Conservation (phyloP, 208 protist species). For the Porcisia deanei region DNA sequence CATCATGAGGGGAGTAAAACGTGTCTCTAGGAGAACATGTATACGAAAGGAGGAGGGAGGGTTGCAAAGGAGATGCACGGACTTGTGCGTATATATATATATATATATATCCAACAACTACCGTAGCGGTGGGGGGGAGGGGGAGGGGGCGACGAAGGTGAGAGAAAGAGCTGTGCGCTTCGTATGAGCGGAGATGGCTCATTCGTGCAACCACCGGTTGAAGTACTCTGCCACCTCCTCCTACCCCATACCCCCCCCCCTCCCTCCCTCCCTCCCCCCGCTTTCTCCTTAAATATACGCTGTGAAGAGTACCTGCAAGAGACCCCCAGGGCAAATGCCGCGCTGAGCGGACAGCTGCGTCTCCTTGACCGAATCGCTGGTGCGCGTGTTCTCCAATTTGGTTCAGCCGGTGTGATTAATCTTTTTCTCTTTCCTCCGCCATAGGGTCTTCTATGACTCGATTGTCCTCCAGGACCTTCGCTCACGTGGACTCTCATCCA, state of each 20-base stretch:
- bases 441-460: too few relatives aligned
- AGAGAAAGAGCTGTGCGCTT: background rate
- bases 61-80: background rate
- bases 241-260: background rate
- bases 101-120: background rate
- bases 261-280: background rate
- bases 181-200: background rate
- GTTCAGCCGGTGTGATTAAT: too few relatives aligned
- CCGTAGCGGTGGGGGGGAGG: background rate
- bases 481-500: background rate
- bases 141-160: background rate
- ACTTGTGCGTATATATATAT: background rate
- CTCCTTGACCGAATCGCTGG: background rate
- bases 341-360: background rate
- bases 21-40: background rate
- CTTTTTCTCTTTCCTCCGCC: background rate
- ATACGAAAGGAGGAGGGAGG: background rate
- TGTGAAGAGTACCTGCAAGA: background rate
- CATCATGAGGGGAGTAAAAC: too few relatives aligned
- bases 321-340: background rate
- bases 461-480: background rate
- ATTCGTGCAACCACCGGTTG: background rate
- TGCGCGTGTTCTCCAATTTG: background rate
- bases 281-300: background rate
- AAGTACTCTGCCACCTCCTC: background rate